Conservation (phyloP, 2,329 filamentous ascomycete genomes). For the Penicillium sp. region DNA sequence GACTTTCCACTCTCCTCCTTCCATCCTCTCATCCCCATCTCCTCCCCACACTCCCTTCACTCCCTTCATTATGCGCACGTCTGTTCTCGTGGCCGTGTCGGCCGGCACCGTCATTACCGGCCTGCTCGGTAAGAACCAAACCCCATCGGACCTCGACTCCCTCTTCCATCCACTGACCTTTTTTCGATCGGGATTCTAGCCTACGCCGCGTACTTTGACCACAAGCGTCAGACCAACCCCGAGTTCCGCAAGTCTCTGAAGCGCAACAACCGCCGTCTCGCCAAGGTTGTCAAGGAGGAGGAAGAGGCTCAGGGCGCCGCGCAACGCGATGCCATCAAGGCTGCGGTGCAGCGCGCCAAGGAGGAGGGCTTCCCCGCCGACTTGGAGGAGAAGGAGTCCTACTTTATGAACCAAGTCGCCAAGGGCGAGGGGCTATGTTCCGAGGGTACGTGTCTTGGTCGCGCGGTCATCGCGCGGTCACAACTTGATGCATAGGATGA, state of each 20-base stretch:
- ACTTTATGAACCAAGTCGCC: constrained; percentile 95
- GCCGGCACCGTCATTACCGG: constrained; percentile 63
- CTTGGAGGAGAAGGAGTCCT: constrained; percentile 90
- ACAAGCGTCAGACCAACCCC: constrained; percentile 66
- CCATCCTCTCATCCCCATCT: not conserved
- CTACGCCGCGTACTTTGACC: constrained; percentile 70
- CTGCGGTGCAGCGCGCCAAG: constrained; percentile 77
- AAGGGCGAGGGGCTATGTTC: constrained; percentile 80
- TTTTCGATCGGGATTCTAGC: constrained; percentile 39
- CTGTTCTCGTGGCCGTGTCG: constrained; percentile 62
- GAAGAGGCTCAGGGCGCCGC: constrained; percentile 50
- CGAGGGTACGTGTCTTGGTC: constrained; percentile 68
- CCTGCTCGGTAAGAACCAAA: constrained; percentile 52
- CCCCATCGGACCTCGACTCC: not conserved
- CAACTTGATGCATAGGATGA: no score
- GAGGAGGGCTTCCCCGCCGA: constrained; percentile 89
- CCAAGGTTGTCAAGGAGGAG: constrained; percentile 53
- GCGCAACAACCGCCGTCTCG: constrained; percentile 52
- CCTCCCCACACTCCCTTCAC: constrained; percentile 7
- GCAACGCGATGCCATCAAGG: constrained; percentile 70
- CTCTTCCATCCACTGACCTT: not conserved
- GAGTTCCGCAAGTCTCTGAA: constrained; percentile 65
- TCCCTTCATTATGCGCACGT: constrained; percentile 54
- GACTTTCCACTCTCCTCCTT: not conserved
- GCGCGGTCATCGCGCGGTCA: no score